Conservation (phyloP, 2,329 filamentous ascomycete species). For the Karstenula rhodostoma region DNA sequence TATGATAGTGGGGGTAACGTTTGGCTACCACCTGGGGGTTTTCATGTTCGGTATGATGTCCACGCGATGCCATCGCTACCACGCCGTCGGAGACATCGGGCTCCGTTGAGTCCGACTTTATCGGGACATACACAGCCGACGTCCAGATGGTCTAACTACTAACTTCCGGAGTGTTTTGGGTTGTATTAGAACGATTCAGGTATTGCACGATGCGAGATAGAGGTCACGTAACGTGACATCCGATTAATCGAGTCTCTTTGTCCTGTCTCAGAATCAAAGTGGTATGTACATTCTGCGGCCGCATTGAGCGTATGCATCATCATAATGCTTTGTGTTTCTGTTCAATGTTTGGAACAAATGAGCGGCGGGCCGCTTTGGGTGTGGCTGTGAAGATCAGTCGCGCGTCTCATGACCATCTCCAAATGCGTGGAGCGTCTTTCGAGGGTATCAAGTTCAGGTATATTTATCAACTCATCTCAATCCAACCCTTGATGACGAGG, state of each 20-base stretch:
- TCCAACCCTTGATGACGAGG: background rate
- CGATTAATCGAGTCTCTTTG: constrained; percentile 2
- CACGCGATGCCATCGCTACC: background rate
- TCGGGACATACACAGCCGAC: background rate
- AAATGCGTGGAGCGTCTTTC: background rate
- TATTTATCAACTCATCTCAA: background rate
- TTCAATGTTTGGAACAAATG: background rate
- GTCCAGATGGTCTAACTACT: background rate
- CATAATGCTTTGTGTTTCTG: constrained; percentile 11
- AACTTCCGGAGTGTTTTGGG: background rate
- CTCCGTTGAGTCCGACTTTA: background rate
- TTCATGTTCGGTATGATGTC: background rate
- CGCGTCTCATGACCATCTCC: background rate
- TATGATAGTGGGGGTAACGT: background rate
- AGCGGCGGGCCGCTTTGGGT: background rate
- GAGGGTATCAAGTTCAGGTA: background rate
- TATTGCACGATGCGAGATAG: background rate
- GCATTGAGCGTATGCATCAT: constrained; percentile 7
- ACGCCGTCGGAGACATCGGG: background rate
- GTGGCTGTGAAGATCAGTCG: background rate
- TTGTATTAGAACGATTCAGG: background rate
- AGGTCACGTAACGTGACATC: background rate
- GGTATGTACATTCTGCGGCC: background rate
- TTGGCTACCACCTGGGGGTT: background rate
- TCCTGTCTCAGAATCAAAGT: background rate